Evolutionary conservation across 768 basidiomycete genomes (phyloP), one percentile per base, ranked within the genome.

Genomic region (Mrakia blollopis): DNA sequence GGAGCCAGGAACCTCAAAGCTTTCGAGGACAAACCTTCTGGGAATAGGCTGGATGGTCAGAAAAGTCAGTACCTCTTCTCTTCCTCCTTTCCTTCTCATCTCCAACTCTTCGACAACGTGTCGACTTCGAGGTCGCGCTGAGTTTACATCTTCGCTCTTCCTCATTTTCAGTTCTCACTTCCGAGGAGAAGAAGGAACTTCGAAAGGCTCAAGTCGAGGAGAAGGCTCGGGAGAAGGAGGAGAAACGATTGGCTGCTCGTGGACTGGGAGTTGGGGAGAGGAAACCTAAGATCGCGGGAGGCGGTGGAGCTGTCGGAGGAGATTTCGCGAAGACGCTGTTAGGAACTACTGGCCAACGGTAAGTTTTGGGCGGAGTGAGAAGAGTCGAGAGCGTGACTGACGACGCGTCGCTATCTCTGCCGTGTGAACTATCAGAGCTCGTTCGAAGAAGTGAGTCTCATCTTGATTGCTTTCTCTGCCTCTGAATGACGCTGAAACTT

Each of bases 161-260:
- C 21, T 50, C 3, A 39, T 16, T 60, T 47, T 23, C 32, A 37
- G 32, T 72, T 3, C 39, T 44, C 32, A 44, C 21, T 6, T 2
- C 39, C 65, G 65, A 68, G 65, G 65, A 68, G 37, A 68, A 37
- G n/a, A 68, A 41, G 65, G 39, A 32, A 35, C 28, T 65, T n/a
- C 63, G 63, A 30, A 65, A 18, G 39, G 8, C 63, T 37, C 21
- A 39, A 4, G 63, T 35, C 2, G 63, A 65, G 32, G 35, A 65
- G 63, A 65, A 65, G 63, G 28, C 63, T 21, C 10, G 63, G 30
- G 32, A 35, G n/a, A 37, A 30, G 30, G 63, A 30, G 18, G 63
- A 68, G 39, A 68, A 68, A 9, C 65, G 37, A 1, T 9, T 28
- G 11, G 57, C 9, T 25, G 28, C 25, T 25, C 57, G 57, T 5